phyloP scores from a whole-genome alignment of 352 stramenopile genomes.

The Discostella stelligera region DNA sequence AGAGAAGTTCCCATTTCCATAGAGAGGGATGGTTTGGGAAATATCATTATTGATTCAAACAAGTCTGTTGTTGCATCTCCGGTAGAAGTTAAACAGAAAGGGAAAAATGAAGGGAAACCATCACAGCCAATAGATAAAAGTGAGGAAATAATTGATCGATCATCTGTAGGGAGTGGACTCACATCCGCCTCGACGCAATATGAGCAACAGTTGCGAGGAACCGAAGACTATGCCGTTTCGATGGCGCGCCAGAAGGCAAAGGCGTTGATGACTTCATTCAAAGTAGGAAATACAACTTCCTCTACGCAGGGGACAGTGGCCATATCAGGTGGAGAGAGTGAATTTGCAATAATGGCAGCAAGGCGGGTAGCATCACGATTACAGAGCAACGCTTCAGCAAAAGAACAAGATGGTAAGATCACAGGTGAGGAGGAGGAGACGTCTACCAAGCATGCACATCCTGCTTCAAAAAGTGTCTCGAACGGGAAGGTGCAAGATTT shows the following conservation, averaged over 20 bases:
- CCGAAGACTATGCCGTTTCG: conserved; percentile 46
- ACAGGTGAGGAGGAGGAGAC: not conserved
- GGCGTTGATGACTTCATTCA: conserved; percentile 37
- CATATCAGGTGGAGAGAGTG: conserved; percentile 46
- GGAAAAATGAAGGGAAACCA: conserved; percentile 3
- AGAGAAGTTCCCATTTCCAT: conserved; percentile 18
- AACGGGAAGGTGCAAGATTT: conserved; percentile 45
- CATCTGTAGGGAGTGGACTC: conserved; percentile 1
- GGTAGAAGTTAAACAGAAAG: not conserved
- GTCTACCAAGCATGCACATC: conserved; percentile 5
- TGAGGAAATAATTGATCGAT: not conserved
- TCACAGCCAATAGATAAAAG: not conserved
- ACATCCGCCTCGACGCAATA: not conserved
- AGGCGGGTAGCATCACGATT: conserved; percentile 17
- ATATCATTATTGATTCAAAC: conserved; percentile 44
- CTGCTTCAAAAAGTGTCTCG: not conserved
- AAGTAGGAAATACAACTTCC: conserved; percentile 22
- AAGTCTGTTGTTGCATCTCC: not conserved
- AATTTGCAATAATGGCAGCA: conserved; percentile 44
- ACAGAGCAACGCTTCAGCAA: not conserved
- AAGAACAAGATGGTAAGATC: not conserved
- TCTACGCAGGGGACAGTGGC: conserved; percentile 27
- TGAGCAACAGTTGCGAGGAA: not conserved
- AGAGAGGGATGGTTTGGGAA: conserved; percentile 36
- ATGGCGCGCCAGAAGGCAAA: conserved; percentile 45